Percentiles rank a stretch among this genome's conserved stretches.
phyloP scores from a whole-genome alignment of 345 rosid species.

The Cardamine resedifolia region DNA sequence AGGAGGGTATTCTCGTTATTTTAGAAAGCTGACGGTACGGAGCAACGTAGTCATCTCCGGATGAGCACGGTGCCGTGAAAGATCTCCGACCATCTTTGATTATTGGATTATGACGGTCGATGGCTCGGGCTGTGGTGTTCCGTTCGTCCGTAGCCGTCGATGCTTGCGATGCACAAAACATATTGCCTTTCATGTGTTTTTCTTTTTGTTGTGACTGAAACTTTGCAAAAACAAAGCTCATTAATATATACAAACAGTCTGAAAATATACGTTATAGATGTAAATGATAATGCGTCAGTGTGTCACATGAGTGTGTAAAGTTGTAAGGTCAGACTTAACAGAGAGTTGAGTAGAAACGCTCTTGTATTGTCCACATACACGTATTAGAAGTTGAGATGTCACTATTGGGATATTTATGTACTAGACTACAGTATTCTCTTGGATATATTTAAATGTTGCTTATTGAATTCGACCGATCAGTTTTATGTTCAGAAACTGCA shows the following conservation, averaged over 20 bases:
- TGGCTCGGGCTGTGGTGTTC: slow-evolving; percentile 23
- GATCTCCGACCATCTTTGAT: slow-evolving; percentile 63
- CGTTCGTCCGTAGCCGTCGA: slow-evolving; percentile 58
- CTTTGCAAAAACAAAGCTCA: slow-evolving; percentile 16
- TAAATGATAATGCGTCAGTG: slow-evolving; percentile 35
- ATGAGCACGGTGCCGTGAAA: slow-evolving; percentile 39
- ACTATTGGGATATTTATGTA: slow-evolving; percentile 33
- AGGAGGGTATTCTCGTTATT: slow-evolving; percentile 30
- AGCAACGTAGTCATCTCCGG: slow-evolving; percentile 31
- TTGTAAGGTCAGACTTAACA: slow-evolving; percentile 32
- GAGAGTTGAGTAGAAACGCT: slow-evolving; percentile 32
- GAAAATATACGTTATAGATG: neutral
- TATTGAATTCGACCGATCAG: slow-evolving; percentile 33
- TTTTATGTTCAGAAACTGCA: slow-evolving; percentile 25
- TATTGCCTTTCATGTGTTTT: slow-evolving; percentile 36
- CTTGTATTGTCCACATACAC: slow-evolving; percentile 33
- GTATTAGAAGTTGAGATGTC: slow-evolving; percentile 37
- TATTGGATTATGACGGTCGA: slow-evolving; percentile 80
- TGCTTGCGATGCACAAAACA: slow-evolving; percentile 87
- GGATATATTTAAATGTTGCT: slow-evolving; percentile 28
- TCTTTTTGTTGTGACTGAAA: neutral
- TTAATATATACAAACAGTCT: slow-evolving; percentile 10
- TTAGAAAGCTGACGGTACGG: slow-evolving; percentile 31
- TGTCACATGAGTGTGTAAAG: slow-evolving; percentile 39
- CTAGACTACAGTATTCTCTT: slow-evolving; percentile 33